Percentiles rank a stretch among this genome's conserved stretches.
phyloP scores from a whole-genome alignment of 345 rosid species.

The Raphanus raphanistrum region DNA sequence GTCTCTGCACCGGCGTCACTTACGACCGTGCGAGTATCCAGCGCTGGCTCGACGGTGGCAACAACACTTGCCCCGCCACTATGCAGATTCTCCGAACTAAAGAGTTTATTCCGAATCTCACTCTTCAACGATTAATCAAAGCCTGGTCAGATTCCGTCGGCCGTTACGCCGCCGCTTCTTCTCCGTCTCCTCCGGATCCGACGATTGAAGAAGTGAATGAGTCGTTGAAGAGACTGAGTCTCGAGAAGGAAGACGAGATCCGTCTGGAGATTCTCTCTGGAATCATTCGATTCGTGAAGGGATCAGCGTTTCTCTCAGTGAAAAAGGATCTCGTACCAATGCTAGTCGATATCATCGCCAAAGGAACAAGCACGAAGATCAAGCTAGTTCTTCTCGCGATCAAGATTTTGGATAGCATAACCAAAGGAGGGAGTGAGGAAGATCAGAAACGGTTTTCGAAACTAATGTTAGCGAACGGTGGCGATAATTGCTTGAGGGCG shows the following conservation, averaged over 20 bases:
- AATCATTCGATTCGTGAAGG: constrained; percentile 48
- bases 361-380: constrained; percentile 9
- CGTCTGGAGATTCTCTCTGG: constrained; percentile 32
- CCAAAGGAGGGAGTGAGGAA: constrained; percentile 14
- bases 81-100: constrained; percentile 81
- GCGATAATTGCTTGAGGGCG: constrained; percentile 39
- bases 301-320: constrained; percentile 51
- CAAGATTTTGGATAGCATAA: constrained; percentile 44
- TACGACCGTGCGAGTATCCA: constrained; percentile 90
- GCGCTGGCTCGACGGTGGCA: constrained; percentile 86
- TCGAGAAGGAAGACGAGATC: constrained; percentile 9
- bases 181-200: constrained; percentile 14
- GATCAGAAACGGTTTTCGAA: constrained; percentile 44
- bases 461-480: constrained; percentile 38
- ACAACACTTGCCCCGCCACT: constrained; percentile 93
- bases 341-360: constrained; percentile 50
- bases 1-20: constrained; percentile 91
- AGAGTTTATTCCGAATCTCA: constrained; percentile 78
- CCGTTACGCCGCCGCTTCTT: constrained; percentile 30
- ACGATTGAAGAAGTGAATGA: constrained; percentile 43
- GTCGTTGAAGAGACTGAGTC: constrained; percentile 34
- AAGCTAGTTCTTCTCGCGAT: constrained; percentile 45
- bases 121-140: constrained; percentile 76
- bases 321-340: constrained; percentile 49
- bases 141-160: constrained; percentile 69